A percentile compares a stretch with the other conserved stretches of the same genome.
These are phyloP conservation scores for Athelia sp. DNA, from an alignment of 1,284 basidiomycete species.

Conservation along the genomic window DNA sequence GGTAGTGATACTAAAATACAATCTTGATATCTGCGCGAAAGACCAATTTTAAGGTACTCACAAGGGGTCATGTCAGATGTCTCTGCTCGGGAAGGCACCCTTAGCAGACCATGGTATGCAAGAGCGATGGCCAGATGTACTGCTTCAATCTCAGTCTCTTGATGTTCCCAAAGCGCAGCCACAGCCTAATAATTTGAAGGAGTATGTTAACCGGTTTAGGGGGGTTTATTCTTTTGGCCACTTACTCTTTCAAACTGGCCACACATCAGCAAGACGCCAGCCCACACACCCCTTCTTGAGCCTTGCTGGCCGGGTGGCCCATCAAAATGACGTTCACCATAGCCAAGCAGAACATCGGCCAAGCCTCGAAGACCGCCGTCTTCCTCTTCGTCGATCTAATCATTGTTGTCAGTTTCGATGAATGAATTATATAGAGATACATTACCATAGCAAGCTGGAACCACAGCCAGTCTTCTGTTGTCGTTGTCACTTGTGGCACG, in stretches of 20 bases:
- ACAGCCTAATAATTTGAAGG: constrained; percentile 57
- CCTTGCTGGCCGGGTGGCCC: constrained; percentile 55
- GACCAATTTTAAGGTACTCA: constrained; percentile 35
- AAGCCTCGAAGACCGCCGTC: constrained; percentile 80
- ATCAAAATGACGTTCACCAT: constrained; percentile 92
- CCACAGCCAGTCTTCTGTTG: constrained; percentile 99
- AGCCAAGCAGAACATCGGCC: constrained; percentile 77
- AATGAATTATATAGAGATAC: background rate
- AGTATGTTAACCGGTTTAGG: background rate
- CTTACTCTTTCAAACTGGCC: constrained; percentile 91
- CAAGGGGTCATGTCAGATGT: constrained; percentile 79
- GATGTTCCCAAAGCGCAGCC: constrained; percentile 85
- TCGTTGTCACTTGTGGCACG: constrained; percentile 81
- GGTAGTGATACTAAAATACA: constrained; percentile 54
- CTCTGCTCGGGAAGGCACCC: constrained; percentile 75
- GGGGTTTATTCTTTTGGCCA: constrained; percentile 5
- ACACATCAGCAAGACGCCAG: constrained; percentile 85
- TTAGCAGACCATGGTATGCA: constrained; percentile 90
- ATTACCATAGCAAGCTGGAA: constrained; percentile 85
- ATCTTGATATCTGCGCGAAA: constrained; percentile 2
- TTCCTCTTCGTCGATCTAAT: constrained; percentile 69
- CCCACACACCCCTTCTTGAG: constrained; percentile 71
- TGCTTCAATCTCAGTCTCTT: constrained; percentile 88
- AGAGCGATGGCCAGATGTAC: constrained; percentile 92
- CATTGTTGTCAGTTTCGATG: constrained; percentile 2